These are phyloP conservation scores for Jamesozyma jinghongensis DNA, from an alignment of 805 yeast species.

Conservation along the genomic window DNA sequence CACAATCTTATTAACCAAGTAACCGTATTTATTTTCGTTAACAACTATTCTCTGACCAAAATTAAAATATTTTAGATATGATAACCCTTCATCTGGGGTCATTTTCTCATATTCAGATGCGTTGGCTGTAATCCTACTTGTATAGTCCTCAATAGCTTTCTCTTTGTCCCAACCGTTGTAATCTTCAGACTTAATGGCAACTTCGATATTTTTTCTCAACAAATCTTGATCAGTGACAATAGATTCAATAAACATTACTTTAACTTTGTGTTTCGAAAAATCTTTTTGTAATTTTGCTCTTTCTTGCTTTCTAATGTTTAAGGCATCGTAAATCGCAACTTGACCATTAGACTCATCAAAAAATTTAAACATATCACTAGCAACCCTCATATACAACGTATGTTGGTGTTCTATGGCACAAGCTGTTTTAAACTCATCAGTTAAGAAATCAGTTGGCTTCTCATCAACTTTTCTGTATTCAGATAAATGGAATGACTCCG, in stretches of 20 bases:
- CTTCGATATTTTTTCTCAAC: slow-evolving; percentile 66
- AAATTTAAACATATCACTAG: slow-evolving; percentile 59
- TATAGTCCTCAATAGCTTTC: slow-evolving; percentile 69
- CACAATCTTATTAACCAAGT: slow-evolving; percentile 81
- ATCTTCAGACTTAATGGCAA: slow-evolving; percentile 83
- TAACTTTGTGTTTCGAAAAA: slow-evolving; percentile 53
- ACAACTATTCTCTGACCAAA: slow-evolving; percentile 81
- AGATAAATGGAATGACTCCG: slow-evolving; percentile 85
- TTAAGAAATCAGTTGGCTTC: slow-evolving; percentile 60
- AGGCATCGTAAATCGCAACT: slow-evolving; percentile 93
- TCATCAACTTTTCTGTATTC: slow-evolving; percentile 62
- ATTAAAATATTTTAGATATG: slow-evolving; percentile 79
- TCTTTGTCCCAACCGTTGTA: slow-evolving; percentile 67
- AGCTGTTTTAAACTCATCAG: slow-evolving; percentile 40
- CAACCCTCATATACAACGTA: slow-evolving; percentile 51
- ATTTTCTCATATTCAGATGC: slow-evolving; percentile 67
- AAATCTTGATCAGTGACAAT: slow-evolving; percentile 64
- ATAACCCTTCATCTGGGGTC: slow-evolving; percentile 45
- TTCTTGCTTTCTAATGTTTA: slow-evolving; percentile 68
- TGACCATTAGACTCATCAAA: slow-evolving; percentile 78
- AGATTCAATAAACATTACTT: slow-evolving; percentile 81
- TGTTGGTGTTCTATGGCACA: slow-evolving; percentile 47
- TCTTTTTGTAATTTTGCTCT: slow-evolving; percentile 48
- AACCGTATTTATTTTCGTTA: slow-evolving; percentile 77
- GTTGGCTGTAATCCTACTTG: slow-evolving; percentile 58